Evolutionary conservation across 139 green algal species (phyloP).

Genomic region (Chlorella sp.): DNA sequence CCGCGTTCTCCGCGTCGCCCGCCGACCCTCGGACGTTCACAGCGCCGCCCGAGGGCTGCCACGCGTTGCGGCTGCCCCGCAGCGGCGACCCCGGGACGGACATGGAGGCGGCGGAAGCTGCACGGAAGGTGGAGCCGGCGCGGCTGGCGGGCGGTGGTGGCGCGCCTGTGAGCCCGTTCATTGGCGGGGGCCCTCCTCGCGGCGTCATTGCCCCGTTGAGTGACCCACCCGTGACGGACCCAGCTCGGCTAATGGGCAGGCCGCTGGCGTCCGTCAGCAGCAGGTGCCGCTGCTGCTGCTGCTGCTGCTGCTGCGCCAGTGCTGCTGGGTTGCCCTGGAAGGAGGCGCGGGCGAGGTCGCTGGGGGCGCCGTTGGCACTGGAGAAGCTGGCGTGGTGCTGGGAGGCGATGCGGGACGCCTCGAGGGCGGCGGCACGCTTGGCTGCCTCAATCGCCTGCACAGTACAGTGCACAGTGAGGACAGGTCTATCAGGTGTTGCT

Average conservation of each 20-base stretch:
- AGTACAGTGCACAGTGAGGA: too few relatives aligned
- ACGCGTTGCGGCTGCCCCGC: neutral
- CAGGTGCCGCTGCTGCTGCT: neutral
- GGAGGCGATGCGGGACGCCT: neutral
- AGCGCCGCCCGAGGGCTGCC: too few relatives aligned
- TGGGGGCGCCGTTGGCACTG: too few relatives aligned
- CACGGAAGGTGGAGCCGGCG: too few relatives aligned
- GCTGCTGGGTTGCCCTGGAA: neutral
- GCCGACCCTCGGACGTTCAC: too few relatives aligned
- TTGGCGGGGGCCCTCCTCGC: neutral
- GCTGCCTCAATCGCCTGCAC: neutral
- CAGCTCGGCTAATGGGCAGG: too few relatives aligned
- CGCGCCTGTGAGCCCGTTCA: neutral
- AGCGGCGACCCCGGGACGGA: neutral
- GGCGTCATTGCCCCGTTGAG: neutral
- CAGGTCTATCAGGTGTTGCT: too few relatives aligned
- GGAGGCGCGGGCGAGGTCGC: too few relatives aligned
- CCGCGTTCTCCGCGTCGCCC: neutral
- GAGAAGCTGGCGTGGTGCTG: too few relatives aligned
- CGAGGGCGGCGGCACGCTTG: neutral
- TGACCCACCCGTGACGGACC: too few relatives aligned
- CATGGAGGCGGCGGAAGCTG: neutral
- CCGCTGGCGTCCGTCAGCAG: neutral
- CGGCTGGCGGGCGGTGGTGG: neutral
- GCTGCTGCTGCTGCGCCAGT: neutral